Evolutionary conservation across 345 rosid genomes (phyloP), one percentile per base, ranked within the genome.

Genomic region (Eucalyptus erythrocorys): DNA sequence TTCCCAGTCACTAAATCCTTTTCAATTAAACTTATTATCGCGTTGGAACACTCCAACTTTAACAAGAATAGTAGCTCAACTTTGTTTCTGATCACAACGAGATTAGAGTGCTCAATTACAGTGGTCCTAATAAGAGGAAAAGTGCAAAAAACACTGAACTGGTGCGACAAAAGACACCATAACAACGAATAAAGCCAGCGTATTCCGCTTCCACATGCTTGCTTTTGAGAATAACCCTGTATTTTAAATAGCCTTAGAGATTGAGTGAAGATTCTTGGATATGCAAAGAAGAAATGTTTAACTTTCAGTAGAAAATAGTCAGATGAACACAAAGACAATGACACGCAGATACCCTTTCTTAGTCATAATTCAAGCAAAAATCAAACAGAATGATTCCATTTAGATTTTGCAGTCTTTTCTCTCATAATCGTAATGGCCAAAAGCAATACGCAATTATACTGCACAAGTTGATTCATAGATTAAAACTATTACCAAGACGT

Each of bases 101-200:
- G 34, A 61, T 30, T 61, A 61, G 34, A 30, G 17, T 30, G 68
- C 16, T 61, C 68, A 27, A 61, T 61, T 61, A 27, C 68, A 3
- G 34, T 61, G n/a, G 64, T 57, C n/a, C 5, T 57, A 57, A 26
- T 57, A n/a, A n/a, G n/a, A n/a, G n/a, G n/a, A n/a, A n/a, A n/a
- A n/a, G n/a, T n/a, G n/a, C n/a, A n/a, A n/a, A n/a, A n/a, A n/a
- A n/a, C 95, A 95, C 87, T 97, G 99, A 40, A 92, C 90, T 86
- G 96, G 26, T 17, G 96, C 94, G 59, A 94, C 93, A 89, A 91
- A 91, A 89, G 93, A 95, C 84, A 90, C 94, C 17, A 88, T 82
- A 91, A 93, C 85, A 89, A 94, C 87, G 89, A 92, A 97, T 51
- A 90, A 85, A 59, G 92, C 84, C 88, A 95, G 91, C 43, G 93